A percentile compares a stretch with the other conserved stretches of the same genome.
Evolutionary conservation across 2,329 filamentous ascomycete genomes (phyloP).

Genomic region (Ploettnerulaceae sp.): DNA sequence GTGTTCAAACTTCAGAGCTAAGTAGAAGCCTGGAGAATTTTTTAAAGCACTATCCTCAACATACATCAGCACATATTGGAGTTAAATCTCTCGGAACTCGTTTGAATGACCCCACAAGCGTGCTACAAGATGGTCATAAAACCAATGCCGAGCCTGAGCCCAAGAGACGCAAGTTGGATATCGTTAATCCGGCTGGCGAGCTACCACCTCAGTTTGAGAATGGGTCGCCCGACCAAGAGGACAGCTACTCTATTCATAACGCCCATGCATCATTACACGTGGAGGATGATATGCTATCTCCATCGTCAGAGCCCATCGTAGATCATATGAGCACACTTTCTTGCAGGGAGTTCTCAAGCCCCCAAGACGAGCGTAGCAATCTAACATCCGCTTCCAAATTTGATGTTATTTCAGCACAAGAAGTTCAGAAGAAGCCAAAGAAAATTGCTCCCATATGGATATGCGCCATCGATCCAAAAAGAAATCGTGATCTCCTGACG

Average conservation of each 20-base stretch:
- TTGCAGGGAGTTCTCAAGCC: too few species aligned
- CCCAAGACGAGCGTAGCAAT: too few species aligned
- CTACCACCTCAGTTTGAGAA: neutral
- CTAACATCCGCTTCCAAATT: neutral
- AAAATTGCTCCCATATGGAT: slow-evolving; percentile 32
- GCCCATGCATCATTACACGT: too few species aligned
- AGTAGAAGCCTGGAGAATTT: neutral
- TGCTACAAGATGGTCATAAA: neutral
- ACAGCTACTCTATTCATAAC: neutral
- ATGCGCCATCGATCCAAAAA: slow-evolving; percentile 20
- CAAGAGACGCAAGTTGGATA: slow-evolving; percentile 11
- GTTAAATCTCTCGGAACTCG: neutral
- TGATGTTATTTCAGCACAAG: neutral
- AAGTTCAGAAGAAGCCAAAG: slow-evolving; percentile 31
- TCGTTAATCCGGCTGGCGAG: slow-evolving; percentile 20
- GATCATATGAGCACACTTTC: too few species aligned
- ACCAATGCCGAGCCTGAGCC: neutral
- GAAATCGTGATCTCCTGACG: slow-evolving; percentile 24
- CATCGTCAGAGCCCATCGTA: neutral
- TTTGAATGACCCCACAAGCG: too few species aligned
- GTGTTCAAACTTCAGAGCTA: neutral
- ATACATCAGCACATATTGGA: neutral
- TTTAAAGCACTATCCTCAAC: neutral
- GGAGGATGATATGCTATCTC: neutral
- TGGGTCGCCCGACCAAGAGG: neutral